Base-by-base conservation (phyloP, 2,329 filamentous ascomycete genomes). In the Fusarium longipes region DNA sequence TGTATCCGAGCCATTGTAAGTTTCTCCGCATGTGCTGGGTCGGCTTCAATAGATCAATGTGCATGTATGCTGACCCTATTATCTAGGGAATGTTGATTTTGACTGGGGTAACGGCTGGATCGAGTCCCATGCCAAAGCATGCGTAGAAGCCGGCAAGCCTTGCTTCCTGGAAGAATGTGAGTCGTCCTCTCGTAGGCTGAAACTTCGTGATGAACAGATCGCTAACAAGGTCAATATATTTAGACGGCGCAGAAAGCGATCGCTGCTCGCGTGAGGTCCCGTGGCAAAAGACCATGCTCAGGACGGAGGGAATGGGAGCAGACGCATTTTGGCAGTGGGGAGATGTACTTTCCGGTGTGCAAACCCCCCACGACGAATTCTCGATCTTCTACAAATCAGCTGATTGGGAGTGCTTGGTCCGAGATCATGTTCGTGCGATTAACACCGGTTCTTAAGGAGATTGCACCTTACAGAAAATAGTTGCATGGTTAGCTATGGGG, bases 251-350 rank as follows among this genome's bases (percentile, higher is more conserved):
- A 18, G 22, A 24, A n/a, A 42, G 9, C 17, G 15, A 42, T n/a
- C 39, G 27, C 48, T 76, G 74, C 62, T 43, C 66, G 33, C 76
- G 78, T 66, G 89, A 90, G 56, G 77, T 78, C 69, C 84, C 90
- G 66, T 85, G 79, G 67, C 66, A 81, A 59, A 49, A 73, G 40
- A 71, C 74, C 5, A 74, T 78, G 6, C 67, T 75, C 2, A 66
- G 68, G 11, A 68, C 74, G 3, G 3, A 66, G 67, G 12, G 69
- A 73, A 3, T 78, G 68, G 76, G 67, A 3, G 77, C 63, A 6
- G 79, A 80, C 57, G 58, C 75, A 20, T 80, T 79, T 57, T 81
- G 79, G 79, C 79, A 81, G 60, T 77, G 77, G 64, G 79, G 78
- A n/a, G 77, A 80, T 56, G 71, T 65, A 11, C 65, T 80, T 32